Percentiles rank a stretch among this genome's conserved stretches.
phyloP scores from a whole-genome alignment of 495 filamentous ascomycete genomes.

The Hypoxylon cercidicola region DNA sequence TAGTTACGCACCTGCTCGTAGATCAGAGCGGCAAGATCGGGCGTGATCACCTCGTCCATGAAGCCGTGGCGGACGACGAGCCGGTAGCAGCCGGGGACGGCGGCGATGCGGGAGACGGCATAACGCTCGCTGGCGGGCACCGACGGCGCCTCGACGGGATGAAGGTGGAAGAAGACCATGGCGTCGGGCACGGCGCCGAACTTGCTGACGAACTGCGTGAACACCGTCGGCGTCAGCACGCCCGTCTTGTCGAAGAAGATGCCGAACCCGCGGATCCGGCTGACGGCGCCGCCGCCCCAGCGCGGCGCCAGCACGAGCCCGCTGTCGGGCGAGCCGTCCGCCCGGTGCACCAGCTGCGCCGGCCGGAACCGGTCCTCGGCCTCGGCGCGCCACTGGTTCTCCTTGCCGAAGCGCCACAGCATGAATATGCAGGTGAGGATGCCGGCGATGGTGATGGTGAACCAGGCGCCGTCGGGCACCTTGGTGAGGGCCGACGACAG shows the following conservation, averaged over 20 bases:
- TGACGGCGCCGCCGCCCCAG: constrained; percentile 60
- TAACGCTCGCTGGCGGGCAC: constrained; percentile 57
- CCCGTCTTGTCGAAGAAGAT: constrained; percentile 76
- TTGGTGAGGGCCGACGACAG: constrained; percentile 74
- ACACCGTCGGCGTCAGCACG: constrained; percentile 63
- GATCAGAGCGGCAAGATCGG: constrained; percentile 67
- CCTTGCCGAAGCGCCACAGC: constrained; percentile 80
- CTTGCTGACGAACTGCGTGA: constrained; percentile 72
- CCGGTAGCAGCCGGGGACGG: constrained; percentile 69
- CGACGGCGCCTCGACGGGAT: constrained; percentile 64
- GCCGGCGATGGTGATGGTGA: constrained; percentile 71
- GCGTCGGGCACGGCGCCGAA: constrained; percentile 67
- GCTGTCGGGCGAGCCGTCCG: constrained; percentile 34
- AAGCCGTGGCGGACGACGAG: constrained; percentile 76
- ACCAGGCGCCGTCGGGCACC: constrained; percentile 78
- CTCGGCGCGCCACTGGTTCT: constrained; percentile 77
- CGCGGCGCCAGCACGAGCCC: constrained; percentile 47
- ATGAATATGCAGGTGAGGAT: constrained; percentile 69
- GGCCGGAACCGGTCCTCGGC: constrained; percentile 65
- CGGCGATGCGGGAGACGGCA: constrained; percentile 49
- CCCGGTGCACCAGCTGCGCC: constrained; percentile 53
- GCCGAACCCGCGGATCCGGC: constrained; percentile 62
- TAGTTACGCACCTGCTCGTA: constrained; percentile 68
- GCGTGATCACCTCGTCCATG: constrained; percentile 72
- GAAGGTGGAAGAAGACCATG: constrained; percentile 70